Evolutionary conservation across 2,329 filamentous ascomycete genomes (phyloP), one percentile per base, ranked within the genome.

Genomic region (Scytalidium sp.): DNA sequence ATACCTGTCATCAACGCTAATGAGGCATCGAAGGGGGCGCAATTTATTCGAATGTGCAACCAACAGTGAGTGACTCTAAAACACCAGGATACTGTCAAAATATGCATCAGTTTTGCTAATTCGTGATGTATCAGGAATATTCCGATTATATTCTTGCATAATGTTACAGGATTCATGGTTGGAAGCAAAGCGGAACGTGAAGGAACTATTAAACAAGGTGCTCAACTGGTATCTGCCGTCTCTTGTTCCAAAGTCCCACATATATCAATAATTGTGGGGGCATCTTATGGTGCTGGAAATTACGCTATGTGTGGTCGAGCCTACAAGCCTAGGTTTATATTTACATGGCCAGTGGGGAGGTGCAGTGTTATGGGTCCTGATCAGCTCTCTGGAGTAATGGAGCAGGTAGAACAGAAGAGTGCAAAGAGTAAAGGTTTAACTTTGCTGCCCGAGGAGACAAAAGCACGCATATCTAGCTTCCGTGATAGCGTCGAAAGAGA

Each of bases 81-180:
- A 25, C 19, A 41, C 15, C 10, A 20, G 4, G 25, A 29, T 13
- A 29, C n/a, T 9, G 19, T 19, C 3, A 7, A 6, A 4, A 9
- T 11, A 19, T 41, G 15, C 27, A 27, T 20, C 25, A 15, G 9
- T 36, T 9, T 21, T 21, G 11, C 45, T 43, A 47, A 43, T 25
- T 25, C 7, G 13, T 29, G 13, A 7, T 7, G 8, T 15, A 29
- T 22, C 45, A 60, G 68, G 49, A 63, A 63, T 21, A 65, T 56
- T 0, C 71, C 72, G 0, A 73, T 75, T 13, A 58, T 75, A 4
- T 75, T 73, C 58, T 57, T 75, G 0, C 72, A 75, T 56, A 75
- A 75, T 41, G 71, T 75, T 1, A 75, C 73, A 0, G 72, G 72
- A 1, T 75, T 75, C 60, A 75, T 75, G 72, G 72, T 75, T 3